A percentile compares a stretch with the other conserved stretches of the same genome.
phyloP scores from a whole-genome alignment of 1,284 basidiomycete species.

The Lentinula novae-zelandiae region DNA sequence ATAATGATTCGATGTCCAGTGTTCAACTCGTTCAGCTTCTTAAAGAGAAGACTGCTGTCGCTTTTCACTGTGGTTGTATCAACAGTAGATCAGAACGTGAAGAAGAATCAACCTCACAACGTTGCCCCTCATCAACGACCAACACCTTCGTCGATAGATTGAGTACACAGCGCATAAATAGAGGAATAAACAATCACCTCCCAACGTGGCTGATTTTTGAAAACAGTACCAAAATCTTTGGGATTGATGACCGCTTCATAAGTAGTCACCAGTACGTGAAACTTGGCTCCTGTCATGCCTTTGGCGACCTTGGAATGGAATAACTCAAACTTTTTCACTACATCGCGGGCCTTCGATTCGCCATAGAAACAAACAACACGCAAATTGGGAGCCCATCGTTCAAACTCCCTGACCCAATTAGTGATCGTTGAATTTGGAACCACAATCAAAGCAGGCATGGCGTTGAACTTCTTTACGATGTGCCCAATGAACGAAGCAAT shows the following conservation, averaged over 20 bases:
- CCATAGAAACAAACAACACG: slow-evolving; percentile 83
- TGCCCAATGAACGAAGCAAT: slow-evolving; percentile 84
- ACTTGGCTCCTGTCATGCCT: slow-evolving; percentile 57
- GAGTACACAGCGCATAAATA: neutral
- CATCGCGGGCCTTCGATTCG: slow-evolving; percentile 72
- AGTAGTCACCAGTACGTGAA: slow-evolving; percentile 85
- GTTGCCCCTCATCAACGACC: slow-evolving; percentile 91
- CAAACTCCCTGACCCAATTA: slow-evolving; percentile 86
- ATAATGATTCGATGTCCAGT: slow-evolving; percentile 84
- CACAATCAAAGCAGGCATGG: slow-evolving; percentile 82
- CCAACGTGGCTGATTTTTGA: slow-evolving; percentile 85
- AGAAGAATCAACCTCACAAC: slow-evolving; percentile 52
- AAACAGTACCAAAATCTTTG: slow-evolving; percentile 69
- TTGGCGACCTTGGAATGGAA: slow-evolving; percentile 47
- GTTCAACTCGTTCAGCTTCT: slow-evolving; percentile 76
- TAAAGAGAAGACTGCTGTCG: slow-evolving; percentile 79
- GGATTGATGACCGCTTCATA: slow-evolving; percentile 75
- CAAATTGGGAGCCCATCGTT: slow-evolving; percentile 85
- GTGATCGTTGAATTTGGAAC: slow-evolving; percentile 94
- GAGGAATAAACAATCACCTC: slow-evolving; percentile 42
- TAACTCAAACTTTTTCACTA: slow-evolving; percentile 83
- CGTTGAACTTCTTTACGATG: slow-evolving; percentile 56
- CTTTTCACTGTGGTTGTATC: slow-evolving; percentile 63
- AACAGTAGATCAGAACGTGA: neutral
- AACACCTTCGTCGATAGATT: slow-evolving; percentile 39